A percentile compares a stretch with the other conserved stretches of the same genome.
These are phyloP conservation scores for Penicillium daleae DNA, from an alignment of 495 filamentous ascomycete genomes.

Conservation along the genomic window DNA sequence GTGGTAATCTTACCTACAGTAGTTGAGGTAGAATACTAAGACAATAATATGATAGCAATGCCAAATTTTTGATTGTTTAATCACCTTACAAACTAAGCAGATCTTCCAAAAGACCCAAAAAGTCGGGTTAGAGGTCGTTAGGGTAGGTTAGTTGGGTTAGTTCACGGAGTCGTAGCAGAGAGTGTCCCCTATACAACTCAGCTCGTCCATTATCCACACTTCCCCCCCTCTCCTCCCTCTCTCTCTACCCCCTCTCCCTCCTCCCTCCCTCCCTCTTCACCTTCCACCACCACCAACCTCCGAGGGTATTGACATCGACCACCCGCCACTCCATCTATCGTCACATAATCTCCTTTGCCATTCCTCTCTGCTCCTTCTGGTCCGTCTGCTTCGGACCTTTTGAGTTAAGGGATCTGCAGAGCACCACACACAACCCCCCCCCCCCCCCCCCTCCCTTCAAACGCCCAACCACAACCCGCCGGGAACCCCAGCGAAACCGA, in stretches of 20 bases:
- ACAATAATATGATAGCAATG: not conserved
- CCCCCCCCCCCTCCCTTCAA: constrained; percentile 21
- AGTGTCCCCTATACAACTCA: constrained; percentile 18
- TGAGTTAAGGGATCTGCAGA: constrained; percentile 29
- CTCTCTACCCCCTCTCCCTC: constrained; percentile 21
- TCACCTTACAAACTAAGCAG: not conserved
- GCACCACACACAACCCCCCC: constrained; percentile 31
- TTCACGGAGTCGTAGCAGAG: not conserved
- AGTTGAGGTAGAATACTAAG: not conserved
- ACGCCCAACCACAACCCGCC: constrained; percentile 12
- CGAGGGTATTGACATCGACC: not conserved
- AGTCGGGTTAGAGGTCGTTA: not conserved
- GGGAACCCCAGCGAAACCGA: constrained; percentile 1
- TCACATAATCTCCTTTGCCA: not conserved
- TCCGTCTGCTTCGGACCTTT: constrained; percentile 6
- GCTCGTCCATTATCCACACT: constrained; percentile 30
- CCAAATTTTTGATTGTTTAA: not conserved
- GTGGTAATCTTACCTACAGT: not conserved
- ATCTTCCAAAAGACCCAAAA: not conserved
- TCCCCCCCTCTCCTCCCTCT: constrained; percentile 20
- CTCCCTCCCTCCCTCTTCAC: constrained; percentile 20
- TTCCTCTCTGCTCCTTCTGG: not conserved
- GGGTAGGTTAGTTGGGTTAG: not conserved
- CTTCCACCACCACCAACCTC: constrained; percentile 21
- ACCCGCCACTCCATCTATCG: not conserved